Base-by-base conservation (phyloP, 768 basidiomycete genomes). In the Fistulinella prunicolor region DNA sequence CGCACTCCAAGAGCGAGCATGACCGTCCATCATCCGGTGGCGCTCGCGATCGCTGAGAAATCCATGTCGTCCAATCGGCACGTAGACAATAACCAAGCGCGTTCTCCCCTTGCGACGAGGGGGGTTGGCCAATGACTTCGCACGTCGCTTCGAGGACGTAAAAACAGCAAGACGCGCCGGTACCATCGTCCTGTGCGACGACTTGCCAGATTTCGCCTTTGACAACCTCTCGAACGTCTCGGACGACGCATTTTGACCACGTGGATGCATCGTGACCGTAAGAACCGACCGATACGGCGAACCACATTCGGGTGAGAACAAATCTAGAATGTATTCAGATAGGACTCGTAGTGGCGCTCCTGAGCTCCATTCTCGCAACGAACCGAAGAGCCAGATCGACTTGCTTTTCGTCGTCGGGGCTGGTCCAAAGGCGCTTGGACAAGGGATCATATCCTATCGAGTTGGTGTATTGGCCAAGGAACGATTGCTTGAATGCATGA, bases 71-170 rank as follows among this genome's bases (percentile, higher is more conserved):
- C 88, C 88, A 90, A 62, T 90, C 88, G 1, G 69, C 69, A 8
- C 88, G 80, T 28, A 78, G 58, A 44, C 53, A 48, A 19, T 42
- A 39, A 9, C 26, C 44, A 26, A 38, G 54, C 34, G 40, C 32
- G 20, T 42, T 16, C 28, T 39, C 26, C 32, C 24, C 26, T 36
- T n/a, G n/a, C n/a, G n/a, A n/a, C n/a, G n/a, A n/a, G n/a, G 64
- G 56, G 6, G 64, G 53, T 26, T 63, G 68, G 0, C 85, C 86
- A 45, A 88, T 74, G 26, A 84, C 81, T 57, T 90, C 88, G 58
- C 87, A 87, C 0, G 88, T 90, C 19, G 76, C 61, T 50, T 86
- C 85, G 1, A 91, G 65, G 22, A 87, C 80, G 57, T 82, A 81
- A 53, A 79, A 74, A 10, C 17, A 34, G 29, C 41, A 43, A 9